Evolutionary conservation across 2,329 filamentous ascomycete species (phyloP), one percentile per base, ranked within the genome.

Genomic region (Aphanoascus verrucosus): DNA sequence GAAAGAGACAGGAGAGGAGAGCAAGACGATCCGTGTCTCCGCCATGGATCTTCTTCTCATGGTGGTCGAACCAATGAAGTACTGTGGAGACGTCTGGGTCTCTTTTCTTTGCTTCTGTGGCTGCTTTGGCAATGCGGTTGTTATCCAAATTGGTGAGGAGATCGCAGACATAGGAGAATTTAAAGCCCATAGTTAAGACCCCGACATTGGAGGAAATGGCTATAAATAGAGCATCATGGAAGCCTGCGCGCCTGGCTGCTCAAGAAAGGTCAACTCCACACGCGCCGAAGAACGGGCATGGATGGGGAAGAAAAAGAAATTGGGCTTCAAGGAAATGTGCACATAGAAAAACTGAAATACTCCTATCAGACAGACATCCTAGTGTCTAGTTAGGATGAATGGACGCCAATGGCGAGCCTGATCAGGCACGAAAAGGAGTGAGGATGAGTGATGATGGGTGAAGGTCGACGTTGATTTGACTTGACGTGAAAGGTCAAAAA

Each of bases 1-100:
- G 88, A 0, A 94, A 77, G 0, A 96, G 69, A 2, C 84, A 83
- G 1, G 86, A 90, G 0, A 94, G 72, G 1, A 95, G 70, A 1
- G 86, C 84, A 1, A 79, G 71, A 1, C 76, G 72, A 61, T 83
- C 72, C 1, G 79, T 80, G 28, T 77, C 73, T 6, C 78, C 69
- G 0, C 75, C 72, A 62, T 83, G 71, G 14, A 94, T 75, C 1
- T 69, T 67, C 14, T 68, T 66, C 4, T 79, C 78, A 64, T 94
- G 79, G 1, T 73, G 70, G 12, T 66, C 64, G 67, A 94, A 93
- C 89, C 90, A 96, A 28, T 73, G 66, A 8, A 70, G 63, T 35
- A 88, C 74, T 4, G 67, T 69, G n/a, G 69, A 74, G 65, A 60
- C 71, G 65, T 60, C 69, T 58, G 57, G 65, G 55, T 66, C 61